Percentiles rank a stretch among this genome's conserved stretches.
Conservation (phyloP, 768 basidiomycete genomes). For the Leccinellum rugosiceps region DNA sequence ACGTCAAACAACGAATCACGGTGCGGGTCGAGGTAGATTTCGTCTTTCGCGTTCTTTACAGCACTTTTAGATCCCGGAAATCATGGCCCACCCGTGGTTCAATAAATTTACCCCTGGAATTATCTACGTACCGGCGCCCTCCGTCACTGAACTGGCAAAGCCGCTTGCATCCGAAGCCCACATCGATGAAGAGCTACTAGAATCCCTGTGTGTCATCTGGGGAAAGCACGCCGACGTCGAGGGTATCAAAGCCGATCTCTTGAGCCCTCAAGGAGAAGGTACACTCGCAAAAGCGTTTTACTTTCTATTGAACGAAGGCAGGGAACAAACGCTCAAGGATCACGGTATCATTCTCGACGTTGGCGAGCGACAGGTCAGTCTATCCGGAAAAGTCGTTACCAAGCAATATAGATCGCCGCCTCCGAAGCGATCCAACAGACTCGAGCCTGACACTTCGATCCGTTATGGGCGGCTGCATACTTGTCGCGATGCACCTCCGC, state of each 20-base stretch:
- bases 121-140: slow-evolving; percentile 50
- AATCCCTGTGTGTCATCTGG: slow-evolving; percentile 82
- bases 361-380: slow-evolving; percentile 18
- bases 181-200: slow-evolving; percentile 75
- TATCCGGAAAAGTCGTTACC: slow-evolving; percentile 31
- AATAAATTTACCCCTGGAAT: slow-evolving; percentile 48
- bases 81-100: slow-evolving; percentile 85
- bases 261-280: slow-evolving; percentile 66
- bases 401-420: slow-evolving; percentile 44
- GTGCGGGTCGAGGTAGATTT: slow-evolving; percentile 37
- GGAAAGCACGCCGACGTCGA: slow-evolving; percentile 64
- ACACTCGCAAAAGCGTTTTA: slow-evolving; percentile 87
- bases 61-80: slow-evolving; percentile 70
- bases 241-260: slow-evolving; percentile 60
- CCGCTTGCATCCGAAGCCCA: slow-evolving; percentile 65
- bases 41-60: slow-evolving; percentile 3
- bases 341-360: slow-evolving; percentile 44
- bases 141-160: slow-evolving; percentile 62
- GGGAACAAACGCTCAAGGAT: slow-evolving; percentile 59
- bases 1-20: slow-evolving; percentile 74
- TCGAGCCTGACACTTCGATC: slow-evolving; percentile 9
- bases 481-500: slow-evolving; percentile 25
- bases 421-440: slow-evolving; percentile 26
- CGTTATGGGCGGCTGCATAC: slow-evolving; percentile 21
- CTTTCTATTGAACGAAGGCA: slow-evolving; percentile 73